Conservation (phyloP, 1,284 basidiomycete species). For the Melampsora americana region DNA sequence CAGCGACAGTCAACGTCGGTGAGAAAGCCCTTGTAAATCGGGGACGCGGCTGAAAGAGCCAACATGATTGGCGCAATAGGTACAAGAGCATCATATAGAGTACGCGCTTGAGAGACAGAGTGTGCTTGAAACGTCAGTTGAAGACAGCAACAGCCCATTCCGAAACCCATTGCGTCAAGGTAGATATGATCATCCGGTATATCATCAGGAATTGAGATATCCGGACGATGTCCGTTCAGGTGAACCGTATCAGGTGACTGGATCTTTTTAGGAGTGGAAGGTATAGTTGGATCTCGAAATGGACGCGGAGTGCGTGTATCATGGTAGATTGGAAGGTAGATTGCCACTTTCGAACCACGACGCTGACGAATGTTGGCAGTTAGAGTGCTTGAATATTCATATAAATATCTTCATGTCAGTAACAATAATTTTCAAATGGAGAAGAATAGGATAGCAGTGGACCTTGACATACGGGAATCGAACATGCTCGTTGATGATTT, state of each 20-base stretch:
- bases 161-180: slow-evolving; percentile 99
- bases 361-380: slow-evolving; percentile 91
- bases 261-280: slow-evolving; percentile 62
- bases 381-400: slow-evolving; percentile 74
- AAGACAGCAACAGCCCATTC: slow-evolving; percentile 97
- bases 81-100: slow-evolving; percentile 89
- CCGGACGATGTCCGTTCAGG: slow-evolving; percentile 68
- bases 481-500: slow-evolving; percentile 94
- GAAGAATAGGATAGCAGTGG: slow-evolving; percentile 35
- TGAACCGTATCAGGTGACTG: neutral
- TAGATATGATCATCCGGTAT: slow-evolving; percentile 92
- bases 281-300: slow-evolving; percentile 84
- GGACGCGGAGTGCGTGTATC: slow-evolving; percentile 82
- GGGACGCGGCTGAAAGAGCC: slow-evolving; percentile 88
- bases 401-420: slow-evolving; percentile 7
- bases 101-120: slow-evolving; percentile 82
- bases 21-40: slow-evolving; percentile 87
- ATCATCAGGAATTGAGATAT: slow-evolving; percentile 79
- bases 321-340: slow-evolving; percentile 89
- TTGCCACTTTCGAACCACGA: slow-evolving; percentile 87
- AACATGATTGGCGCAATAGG: slow-evolving; percentile 95
- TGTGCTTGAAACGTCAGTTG: slow-evolving; percentile 98
- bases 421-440: slow-evolving; percentile 22
- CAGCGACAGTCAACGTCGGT: slow-evolving; percentile 96
- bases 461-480: slow-evolving; percentile 80